Base-by-base conservation (phyloP, 345 rosid species). In the Erucastrum elatum region DNA sequence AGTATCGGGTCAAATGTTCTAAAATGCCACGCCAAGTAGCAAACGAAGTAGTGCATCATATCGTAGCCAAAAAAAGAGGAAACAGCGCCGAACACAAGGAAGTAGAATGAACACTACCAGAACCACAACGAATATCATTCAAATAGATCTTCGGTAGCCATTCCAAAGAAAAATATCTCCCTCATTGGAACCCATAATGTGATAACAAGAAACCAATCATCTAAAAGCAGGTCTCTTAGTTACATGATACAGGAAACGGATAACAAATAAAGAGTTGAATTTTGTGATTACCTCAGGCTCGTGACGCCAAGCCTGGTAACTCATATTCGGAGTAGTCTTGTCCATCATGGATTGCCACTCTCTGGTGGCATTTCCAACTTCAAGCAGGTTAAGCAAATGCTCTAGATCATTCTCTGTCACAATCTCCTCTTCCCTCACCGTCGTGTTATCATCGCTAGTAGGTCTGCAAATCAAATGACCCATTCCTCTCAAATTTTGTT, bases 341-440 rank as follows among this genome's bases (percentile, higher is more conserved):
- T 89, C 90, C 99, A 96, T 93, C 85, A 96, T 76, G 39, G 69
- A 77, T 82, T 91, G 99, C 97, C 99, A 96, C 59, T 93, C 97
- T 83, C 78, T 85, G 66, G 81, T 84, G 31, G 82, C 86, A 80
- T 86, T 91, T 55, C 82, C 89, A 25, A 85, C 89, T 82, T 91
- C 95, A 71, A 93, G 88, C 68, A 93, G 85, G 70, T 87, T 71
- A 90, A 39, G n/a, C 65, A 96, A 83, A 85, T 89, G 99, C 72
- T 94, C 92, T 13, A 93, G 70, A 84, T 93, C 99, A 81, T 77
- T 85, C 84, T 96, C 96, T 3, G 94, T 86, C 39, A 96, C 89
- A 75, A 88, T 60, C 1, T 88, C 88, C 66, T 84, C 72, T 74
- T 74, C 86, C 31, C 71, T 79, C 82, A 72, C 91, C 68, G 15